Percentiles rank a stretch among this genome's conserved stretches.
Evolutionary conservation across 257 asterid species (phyloP).

Genomic region (Osmanthus fragrans): DNA sequence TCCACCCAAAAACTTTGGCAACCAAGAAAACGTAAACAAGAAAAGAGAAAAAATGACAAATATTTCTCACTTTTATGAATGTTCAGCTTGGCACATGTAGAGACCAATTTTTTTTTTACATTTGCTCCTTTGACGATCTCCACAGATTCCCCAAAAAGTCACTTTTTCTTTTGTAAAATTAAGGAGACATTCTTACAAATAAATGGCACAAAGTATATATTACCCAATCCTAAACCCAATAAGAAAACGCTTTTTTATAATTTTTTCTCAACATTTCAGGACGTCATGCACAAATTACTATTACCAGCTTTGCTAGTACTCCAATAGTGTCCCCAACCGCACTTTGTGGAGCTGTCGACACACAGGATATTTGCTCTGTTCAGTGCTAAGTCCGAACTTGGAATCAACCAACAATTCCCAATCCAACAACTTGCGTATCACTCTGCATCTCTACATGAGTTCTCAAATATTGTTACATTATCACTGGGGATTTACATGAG

Average conservation of each 20-base stretch:
- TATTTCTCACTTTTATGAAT: background rate
- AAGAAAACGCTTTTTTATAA: slow-evolving; percentile 24
- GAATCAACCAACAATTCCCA: slow-evolving; percentile 75
- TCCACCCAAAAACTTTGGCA: too few species aligned
- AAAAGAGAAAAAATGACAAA: background rate
- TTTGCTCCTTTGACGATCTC: slow-evolving; percentile 22
- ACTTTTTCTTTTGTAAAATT: slow-evolving; percentile 8
- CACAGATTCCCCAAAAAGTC: slow-evolving; percentile 25
- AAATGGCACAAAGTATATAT: slow-evolving; percentile 26
- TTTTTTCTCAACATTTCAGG: slow-evolving; percentile 27
- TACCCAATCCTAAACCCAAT: slow-evolving; percentile 29
- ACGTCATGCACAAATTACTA: slow-evolving; percentile 24
- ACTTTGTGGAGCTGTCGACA: slow-evolving; percentile 45
- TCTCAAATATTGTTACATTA: slow-evolving; percentile 7
- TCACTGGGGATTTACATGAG: slow-evolving; percentile 36
- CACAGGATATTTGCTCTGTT: slow-evolving; percentile 33
- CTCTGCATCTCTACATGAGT: slow-evolving; percentile 37
- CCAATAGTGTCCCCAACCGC: slow-evolving; percentile 37
- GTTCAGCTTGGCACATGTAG: slow-evolving; percentile 8
- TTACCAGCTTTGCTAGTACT: slow-evolving; percentile 16
- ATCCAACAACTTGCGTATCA: slow-evolving; percentile 33
- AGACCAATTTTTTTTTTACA: slow-evolving; percentile 26
- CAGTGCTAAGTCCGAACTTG: slow-evolving; percentile 53
- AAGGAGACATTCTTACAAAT: slow-evolving; percentile 32
- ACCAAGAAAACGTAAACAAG: background rate